Base-by-base conservation (phyloP, 148 eudicot species). In the Pouteria glomerata region DNA sequence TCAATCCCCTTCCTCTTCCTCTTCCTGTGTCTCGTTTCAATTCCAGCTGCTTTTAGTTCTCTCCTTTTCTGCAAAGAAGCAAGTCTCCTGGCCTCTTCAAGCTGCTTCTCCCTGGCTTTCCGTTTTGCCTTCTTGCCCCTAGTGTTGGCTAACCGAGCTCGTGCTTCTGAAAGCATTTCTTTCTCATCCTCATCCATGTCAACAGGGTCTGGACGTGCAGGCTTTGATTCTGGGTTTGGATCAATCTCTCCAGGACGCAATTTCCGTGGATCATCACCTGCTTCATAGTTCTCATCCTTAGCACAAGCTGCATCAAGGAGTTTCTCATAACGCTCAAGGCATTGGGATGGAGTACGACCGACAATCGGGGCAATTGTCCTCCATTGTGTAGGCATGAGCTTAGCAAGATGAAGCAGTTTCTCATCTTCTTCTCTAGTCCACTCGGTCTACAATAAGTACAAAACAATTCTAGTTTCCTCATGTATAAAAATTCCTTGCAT, bases 131-230 rank as follows among this genome's bases (percentile, higher is more conserved):
- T 96, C 78, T 96, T 96, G 47, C 99, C 99, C 74, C 96, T 84
- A 11, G 97, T 92, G 76, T 96, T 96, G 35, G 99, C 97, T 63
- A 92, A 83, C 63, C 99, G 83, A 70, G 99, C 99, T 53, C 99
- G 79, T 64, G 97, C 97, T 88, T 96, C 99, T 7, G 99, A 96
- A 68, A 96, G 95, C 99, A 96, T 96, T 85, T 96, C 99, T 74
- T 96, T 96, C 84, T 96, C 99, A 78, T 96, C 99, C 74, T 96
- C 99, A 73, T 96, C 99, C 99, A 96, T 96, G 68, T 96, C 99
- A 76, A 96, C 99, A 39, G 99, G 99, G 61, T 96, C 96, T 30
- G 99, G 99, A 50, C 99, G 97, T 18, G 99, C 97, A 72, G 99
- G 96, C 85, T 96, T 96, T 21, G 97, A 87, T 74, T 96, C 99